Evolutionary conservation across 2,329 filamentous ascomycete genomes (phyloP).

Genomic region (Phialophora macrospora): DNA sequence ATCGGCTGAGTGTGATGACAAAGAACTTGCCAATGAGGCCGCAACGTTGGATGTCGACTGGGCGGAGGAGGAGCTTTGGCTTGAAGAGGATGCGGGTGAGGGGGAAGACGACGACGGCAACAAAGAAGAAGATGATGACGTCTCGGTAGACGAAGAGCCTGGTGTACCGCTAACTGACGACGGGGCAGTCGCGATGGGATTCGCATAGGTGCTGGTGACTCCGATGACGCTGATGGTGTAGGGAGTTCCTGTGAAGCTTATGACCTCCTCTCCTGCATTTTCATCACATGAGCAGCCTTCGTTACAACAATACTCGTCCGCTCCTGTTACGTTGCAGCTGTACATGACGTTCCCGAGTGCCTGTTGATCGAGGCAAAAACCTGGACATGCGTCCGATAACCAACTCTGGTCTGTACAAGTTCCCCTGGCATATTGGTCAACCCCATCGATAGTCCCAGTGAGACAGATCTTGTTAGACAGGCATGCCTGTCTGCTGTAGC

Average conservation of each 20-base stretch:
- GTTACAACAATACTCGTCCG: conserved; percentile 41
- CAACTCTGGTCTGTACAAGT: conserved; percentile 46
- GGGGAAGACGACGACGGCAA: neutral
- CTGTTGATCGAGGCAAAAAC: conserved; percentile 43
- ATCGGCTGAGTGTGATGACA: neutral
- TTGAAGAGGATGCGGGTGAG: neutral
- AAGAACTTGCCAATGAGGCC: neutral
- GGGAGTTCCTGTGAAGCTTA: conserved; percentile 22
- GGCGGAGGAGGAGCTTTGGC: neutral
- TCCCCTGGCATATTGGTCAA: conserved; percentile 42
- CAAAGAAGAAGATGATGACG: too few species aligned
- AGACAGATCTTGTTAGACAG: conserved; percentile 45
- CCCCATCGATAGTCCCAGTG: conserved; percentile 36
- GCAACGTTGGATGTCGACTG: neutral
- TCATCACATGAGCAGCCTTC: conserved; percentile 26
- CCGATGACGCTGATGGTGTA: conserved; percentile 22
- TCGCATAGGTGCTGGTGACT: conserved; percentile 11
- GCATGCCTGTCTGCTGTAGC: conserved; percentile 47
- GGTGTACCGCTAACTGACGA: neutral
- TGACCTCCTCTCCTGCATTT: conserved; percentile 6
- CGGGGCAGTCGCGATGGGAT: conserved; percentile 15
- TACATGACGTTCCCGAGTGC: conserved; percentile 30
- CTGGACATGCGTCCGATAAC: conserved; percentile 43
- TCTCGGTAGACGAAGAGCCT: neutral
- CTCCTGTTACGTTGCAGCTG: conserved; percentile 37